A percentile compares a stretch with the other conserved stretches of the same genome.
Evolutionary conservation across 345 rosid species (phyloP).

Genomic region (Euphorbia tirucalli): DNA sequence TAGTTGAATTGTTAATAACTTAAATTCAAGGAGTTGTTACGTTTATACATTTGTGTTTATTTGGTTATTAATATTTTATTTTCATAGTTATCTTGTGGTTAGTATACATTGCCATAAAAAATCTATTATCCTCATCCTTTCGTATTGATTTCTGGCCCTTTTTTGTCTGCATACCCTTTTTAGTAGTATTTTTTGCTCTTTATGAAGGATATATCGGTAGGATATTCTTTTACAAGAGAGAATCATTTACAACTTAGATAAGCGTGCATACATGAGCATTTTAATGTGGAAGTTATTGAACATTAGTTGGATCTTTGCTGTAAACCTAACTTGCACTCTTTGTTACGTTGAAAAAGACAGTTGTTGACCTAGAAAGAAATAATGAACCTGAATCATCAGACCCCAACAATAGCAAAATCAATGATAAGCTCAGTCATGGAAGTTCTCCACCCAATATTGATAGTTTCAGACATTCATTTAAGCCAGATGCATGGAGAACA

Average conservation of each 20-base stretch:
- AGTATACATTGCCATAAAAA: neutral
- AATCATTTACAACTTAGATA: neutral
- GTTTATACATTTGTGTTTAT: neutral
- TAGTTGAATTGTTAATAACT: neutral
- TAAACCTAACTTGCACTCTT: conserved; percentile 26
- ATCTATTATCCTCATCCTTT: neutral
- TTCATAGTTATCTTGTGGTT: neutral
- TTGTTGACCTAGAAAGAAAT: conserved; percentile 40
- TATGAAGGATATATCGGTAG: neutral
- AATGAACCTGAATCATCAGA: conserved; percentile 21
- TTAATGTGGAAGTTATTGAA: neutral
- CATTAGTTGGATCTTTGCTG: conserved; percentile 6
- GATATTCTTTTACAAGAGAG: neutral
- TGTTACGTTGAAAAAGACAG: conserved; percentile 61
- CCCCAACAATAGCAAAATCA: conserved; percentile 21
- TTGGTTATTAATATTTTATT: neutral
- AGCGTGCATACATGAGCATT: neutral
- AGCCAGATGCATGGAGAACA: conserved; percentile 61
- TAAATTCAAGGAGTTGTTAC: neutral
- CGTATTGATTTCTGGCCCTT: neutral
- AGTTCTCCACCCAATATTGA: conserved; percentile 29
- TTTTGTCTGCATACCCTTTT: neutral
- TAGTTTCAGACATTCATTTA: conserved; percentile 32
- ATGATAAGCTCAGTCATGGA: conserved; percentile 26
- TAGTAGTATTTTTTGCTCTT: neutral